Conservation (phyloP, 108 stramenopile species). For the Cylindrotheca closterium region DNA sequence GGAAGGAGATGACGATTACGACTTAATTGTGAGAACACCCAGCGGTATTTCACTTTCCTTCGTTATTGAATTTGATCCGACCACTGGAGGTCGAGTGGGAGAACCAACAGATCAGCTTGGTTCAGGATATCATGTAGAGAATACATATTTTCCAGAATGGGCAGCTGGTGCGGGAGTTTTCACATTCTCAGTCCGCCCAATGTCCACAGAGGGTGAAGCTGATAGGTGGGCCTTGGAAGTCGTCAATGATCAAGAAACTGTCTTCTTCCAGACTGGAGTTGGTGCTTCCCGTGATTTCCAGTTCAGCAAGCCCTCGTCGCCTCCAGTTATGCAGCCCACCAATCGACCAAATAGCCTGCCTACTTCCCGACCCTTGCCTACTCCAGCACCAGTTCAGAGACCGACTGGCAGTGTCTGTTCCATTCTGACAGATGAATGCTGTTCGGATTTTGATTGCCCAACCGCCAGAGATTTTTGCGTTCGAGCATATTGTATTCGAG, state of each 20-base stretch:
- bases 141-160: slow-evolving; percentile 24
- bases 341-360: slow-evolving; percentile 1
- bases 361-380: neutral
- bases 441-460: slow-evolving; percentile 22
- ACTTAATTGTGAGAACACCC: slow-evolving; percentile 34
- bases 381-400: neutral
- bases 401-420: neutral
- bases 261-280: slow-evolving; percentile 18
- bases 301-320: neutral
- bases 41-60: slow-evolving; percentile 29
- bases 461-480: slow-evolving; percentile 19
- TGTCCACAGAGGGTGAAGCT: slow-evolving; percentile 5
- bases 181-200: slow-evolving; percentile 26
- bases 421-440: slow-evolving; percentile 25
- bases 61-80: slow-evolving; percentile 23
- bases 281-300: slow-evolving; percentile 21
- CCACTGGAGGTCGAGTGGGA: slow-evolving; percentile 27
- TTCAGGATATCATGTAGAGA: slow-evolving; percentile 35
- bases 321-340: neutral
- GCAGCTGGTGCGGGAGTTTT: slow-evolving; percentile 22
- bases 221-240: slow-evolving; percentile 30
- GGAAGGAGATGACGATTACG: slow-evolving; percentile 39
- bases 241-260: slow-evolving; percentile 5
- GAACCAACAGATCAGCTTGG: slow-evolving; percentile 22
- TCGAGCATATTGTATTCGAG: slow-evolving; percentile 30